These are phyloP conservation scores for Liriodendron chinense DNA, from an alignment of 164 flowering plant species.

Conservation along the genomic window DNA sequence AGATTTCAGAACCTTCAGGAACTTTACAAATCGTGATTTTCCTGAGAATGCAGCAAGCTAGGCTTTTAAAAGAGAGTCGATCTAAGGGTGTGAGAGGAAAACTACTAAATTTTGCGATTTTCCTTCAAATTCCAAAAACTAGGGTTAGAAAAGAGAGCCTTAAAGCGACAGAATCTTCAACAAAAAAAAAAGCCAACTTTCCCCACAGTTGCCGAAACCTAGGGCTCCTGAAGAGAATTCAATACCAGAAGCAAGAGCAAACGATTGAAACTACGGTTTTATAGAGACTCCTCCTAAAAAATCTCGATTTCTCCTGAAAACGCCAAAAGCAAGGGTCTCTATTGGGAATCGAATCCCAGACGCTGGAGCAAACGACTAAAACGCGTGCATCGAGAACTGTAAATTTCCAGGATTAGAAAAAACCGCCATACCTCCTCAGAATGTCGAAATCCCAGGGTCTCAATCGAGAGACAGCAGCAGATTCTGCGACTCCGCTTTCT, in stretches of 20 bases:
- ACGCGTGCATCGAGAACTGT: not conserved
- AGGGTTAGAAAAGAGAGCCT: not conserved
- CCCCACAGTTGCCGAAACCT: not conserved
- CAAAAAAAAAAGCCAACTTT: not conserved
- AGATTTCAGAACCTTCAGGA: not conserved
- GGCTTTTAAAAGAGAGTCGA: not conserved
- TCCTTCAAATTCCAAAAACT: too few relatives aligned
- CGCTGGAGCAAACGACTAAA: not conserved
- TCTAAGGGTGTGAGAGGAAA: not conserved
- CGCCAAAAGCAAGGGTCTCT: too few relatives aligned
- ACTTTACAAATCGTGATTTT: not conserved
- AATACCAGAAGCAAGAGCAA: not conserved
- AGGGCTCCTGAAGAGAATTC: not conserved
- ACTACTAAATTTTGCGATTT: not conserved
- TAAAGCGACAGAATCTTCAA: not conserved
- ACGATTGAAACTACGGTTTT: not conserved
- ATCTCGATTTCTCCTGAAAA: not conserved
- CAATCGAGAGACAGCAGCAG: not conserved
- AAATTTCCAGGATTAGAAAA: not conserved
- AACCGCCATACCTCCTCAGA: not conserved
- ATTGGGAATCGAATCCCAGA: too few relatives aligned
- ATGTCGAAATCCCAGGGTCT: not conserved
- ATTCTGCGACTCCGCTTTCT: not conserved
- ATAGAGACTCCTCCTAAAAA: not conserved
- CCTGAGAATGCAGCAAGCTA: not conserved